Evolutionary conservation across 2,329 filamentous ascomycete genomes (phyloP).

Genomic region (Stachybotrys echinatus): DNA sequence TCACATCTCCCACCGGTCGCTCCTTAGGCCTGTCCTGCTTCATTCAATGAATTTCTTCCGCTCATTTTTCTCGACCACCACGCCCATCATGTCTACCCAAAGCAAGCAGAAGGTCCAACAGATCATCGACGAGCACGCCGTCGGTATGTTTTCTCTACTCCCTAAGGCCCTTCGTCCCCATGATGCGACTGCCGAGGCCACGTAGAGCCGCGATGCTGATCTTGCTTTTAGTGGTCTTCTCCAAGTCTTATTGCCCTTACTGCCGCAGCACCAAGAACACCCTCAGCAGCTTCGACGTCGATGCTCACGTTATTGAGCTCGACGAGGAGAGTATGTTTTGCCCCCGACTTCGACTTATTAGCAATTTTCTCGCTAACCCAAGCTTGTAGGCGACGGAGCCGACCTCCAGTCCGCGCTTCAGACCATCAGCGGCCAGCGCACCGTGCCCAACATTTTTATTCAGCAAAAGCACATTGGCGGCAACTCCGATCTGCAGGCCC

Average conservation of each 20-base stretch:
- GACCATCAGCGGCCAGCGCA: constrained; percentile 76
- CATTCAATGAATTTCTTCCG: constrained; percentile 60
- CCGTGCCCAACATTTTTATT: constrained; percentile 96
- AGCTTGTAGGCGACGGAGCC: constrained; percentile 66
- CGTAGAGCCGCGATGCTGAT: constrained; percentile 1
- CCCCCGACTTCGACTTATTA: constrained; percentile 28
- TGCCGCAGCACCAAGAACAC: constrained; percentile 75
- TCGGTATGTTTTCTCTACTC: constrained; percentile 51
- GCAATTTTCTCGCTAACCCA: constrained; percentile 48
- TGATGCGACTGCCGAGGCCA: background rate
- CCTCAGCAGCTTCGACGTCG: constrained; percentile 63
- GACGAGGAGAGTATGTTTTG: constrained; percentile 48
- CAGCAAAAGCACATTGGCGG: constrained; percentile 86
- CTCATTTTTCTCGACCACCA: constrained; percentile 61
- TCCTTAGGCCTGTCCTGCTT: background rate
- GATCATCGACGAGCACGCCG: constrained; percentile 84
- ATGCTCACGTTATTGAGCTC: constrained; percentile 73
- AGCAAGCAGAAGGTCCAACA: constrained; percentile 70
- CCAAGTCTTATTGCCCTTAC: constrained; percentile 95
- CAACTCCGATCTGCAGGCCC: constrained; percentile 74
- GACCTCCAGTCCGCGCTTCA: constrained; percentile 79
- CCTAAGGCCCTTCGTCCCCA: background rate
- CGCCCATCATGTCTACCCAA: constrained; percentile 72
- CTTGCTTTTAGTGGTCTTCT: constrained; percentile 70
- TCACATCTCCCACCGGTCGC: background rate